Conservation (phyloP, 2,329 filamentous ascomycete species). For the Diaporthe vaccinii region DNA sequence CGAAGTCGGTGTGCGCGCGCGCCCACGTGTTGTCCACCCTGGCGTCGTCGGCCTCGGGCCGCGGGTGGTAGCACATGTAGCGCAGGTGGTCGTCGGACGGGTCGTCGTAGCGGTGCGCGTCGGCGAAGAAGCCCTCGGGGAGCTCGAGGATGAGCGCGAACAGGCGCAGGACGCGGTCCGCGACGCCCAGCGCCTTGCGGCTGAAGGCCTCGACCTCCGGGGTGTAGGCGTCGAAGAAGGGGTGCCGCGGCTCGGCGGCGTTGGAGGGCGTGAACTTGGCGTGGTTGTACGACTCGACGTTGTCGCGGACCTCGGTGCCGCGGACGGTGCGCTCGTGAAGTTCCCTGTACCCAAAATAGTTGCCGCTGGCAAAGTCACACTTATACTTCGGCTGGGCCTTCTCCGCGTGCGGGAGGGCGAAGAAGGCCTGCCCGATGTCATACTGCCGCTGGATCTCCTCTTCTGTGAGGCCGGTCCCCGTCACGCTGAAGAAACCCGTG, state of each 20-base stretch:
- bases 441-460: conserved; percentile 68
- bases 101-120: conserved; percentile 64
- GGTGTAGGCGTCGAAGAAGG: conserved; percentile 54
- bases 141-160: conserved; percentile 66
- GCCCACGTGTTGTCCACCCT: conserved; percentile 46
- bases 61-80: conserved; percentile 67
- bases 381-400: conserved; percentile 61
- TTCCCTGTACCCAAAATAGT: conserved; percentile 63
- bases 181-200: conserved; percentile 53
- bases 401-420: conserved; percentile 62
- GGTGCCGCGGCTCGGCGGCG: conserved; percentile 52
- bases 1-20: conserved; percentile 63
- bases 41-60: conserved; percentile 56
- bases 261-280: conserved; percentile 62
- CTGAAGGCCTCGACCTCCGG: conserved; percentile 65
- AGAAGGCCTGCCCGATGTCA: conserved; percentile 66
- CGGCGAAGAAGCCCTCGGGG: conserved; percentile 65
- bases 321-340: conserved; percentile 51
- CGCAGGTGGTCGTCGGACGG: conserved; percentile 67
- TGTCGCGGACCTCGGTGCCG: conserved; percentile 55
- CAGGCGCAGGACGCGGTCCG: conserved; percentile 47
- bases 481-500: conserved; percentile 66
- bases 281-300: conserved; percentile 67
- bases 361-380: conserved; percentile 57
- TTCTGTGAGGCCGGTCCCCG: conserved; percentile 65